Evolutionary conservation across 192 early-diverging fungal species (phyloP).

Genomic region (Podila epicladia): DNA sequence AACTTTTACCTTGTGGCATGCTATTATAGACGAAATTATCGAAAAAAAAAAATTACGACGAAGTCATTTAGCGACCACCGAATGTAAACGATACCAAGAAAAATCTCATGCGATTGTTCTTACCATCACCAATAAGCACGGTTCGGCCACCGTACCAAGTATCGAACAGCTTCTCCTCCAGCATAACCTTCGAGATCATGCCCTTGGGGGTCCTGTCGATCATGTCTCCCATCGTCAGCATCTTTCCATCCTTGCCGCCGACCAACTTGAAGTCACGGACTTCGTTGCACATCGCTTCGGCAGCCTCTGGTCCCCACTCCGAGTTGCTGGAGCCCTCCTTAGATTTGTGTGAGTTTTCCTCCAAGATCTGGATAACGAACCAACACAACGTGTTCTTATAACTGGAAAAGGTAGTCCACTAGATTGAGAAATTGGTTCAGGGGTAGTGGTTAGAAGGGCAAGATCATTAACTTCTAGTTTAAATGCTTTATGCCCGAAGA

Average conservation of each 20-base stretch:
- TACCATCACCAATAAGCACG: conserved; percentile 38
- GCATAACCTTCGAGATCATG: conserved; percentile 27
- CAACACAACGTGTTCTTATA: neutral
- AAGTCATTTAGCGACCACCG: neutral
- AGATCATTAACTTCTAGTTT: too few relatives aligned
- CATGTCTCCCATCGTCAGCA: conserved; percentile 20
- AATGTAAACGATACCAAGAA: neutral
- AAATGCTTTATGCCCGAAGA: neutral
- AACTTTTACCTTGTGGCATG: too few relatives aligned
- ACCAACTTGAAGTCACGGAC: conserved; percentile 10
- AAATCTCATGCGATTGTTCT: neutral
- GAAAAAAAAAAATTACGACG: neutral
- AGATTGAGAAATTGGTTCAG: neutral
- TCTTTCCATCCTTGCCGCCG: conserved; percentile 9
- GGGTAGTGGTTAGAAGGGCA: neutral
- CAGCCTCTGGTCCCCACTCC: conserved; percentile 9
- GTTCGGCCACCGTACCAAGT: conserved; percentile 30
- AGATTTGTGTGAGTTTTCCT: neutral
- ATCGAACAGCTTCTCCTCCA: conserved; percentile 43
- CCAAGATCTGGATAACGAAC: conserved; percentile 5
- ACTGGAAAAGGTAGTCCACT: conserved; percentile 14
- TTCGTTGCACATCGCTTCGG: conserved; percentile 2
- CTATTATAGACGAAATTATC: too few relatives aligned
- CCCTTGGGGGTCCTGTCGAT: conserved; percentile 27
- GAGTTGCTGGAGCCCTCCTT: neutral